A percentile compares a stretch with the other conserved stretches of the same genome.
These are phyloP conservation scores for Globisporangium viniferum DNA, from an alignment of 352 stramenopile genomes.

Conservation along the genomic window DNA sequence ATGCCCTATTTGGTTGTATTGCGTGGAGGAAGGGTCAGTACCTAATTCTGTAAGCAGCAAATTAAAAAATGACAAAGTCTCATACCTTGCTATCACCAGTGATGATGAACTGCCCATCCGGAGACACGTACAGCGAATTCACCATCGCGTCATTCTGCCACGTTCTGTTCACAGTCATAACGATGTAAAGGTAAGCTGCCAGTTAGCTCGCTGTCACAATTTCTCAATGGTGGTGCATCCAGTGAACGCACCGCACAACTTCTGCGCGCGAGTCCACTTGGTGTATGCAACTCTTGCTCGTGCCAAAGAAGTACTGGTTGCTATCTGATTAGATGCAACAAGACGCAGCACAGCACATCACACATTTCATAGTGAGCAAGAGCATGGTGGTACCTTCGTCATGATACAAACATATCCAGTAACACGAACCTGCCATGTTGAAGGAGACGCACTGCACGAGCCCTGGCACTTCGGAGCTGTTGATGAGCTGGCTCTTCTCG, in stretches of 20 bases:
- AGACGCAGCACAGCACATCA: neutral
- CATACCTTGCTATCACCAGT: conserved; percentile 80
- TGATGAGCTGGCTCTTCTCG: conserved; percentile 63
- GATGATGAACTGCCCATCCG: conserved; percentile 74
- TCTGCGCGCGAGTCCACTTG: conserved; percentile 67
- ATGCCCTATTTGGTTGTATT: conserved; percentile 37
- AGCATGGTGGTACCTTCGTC: neutral
- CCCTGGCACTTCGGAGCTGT: conserved; percentile 66
- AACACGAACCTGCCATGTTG: conserved; percentile 58
- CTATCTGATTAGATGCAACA: conserved; percentile 38
- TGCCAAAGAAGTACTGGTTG: conserved; percentile 79
- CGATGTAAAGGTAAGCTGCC: neutral
- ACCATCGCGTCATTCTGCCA: conserved; percentile 88
- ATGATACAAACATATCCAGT: neutral
- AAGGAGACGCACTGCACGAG: conserved; percentile 85
- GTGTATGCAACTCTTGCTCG: conserved; percentile 78
- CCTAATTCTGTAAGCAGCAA: too few species aligned
- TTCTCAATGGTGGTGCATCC: neutral
- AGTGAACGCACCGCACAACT: conserved; percentile 19
- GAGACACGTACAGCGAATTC: conserved; percentile 78
- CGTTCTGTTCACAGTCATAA: conserved; percentile 27
- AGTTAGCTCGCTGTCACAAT: neutral
- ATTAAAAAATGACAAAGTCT: neutral
- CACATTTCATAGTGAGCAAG: neutral
- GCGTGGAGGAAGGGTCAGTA: neutral